Percentiles rank a stretch among this genome's conserved stretches.
Conservation (phyloP, 768 basidiomycete genomes). For the Amanita muscaria region DNA sequence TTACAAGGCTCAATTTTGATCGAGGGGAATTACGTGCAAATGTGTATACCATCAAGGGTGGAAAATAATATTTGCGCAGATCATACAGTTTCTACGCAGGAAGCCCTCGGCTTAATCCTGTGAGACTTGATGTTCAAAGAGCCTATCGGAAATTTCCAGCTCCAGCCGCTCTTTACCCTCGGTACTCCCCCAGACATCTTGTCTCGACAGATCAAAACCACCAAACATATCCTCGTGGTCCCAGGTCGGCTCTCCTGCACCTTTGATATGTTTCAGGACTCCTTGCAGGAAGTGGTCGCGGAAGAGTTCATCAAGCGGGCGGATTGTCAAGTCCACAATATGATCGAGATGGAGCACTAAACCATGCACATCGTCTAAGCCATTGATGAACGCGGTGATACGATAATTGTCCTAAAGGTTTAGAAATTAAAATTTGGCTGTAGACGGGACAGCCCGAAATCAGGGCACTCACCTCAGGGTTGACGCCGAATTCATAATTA, state of each 20-base stretch:
- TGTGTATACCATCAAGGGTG: too few species aligned
- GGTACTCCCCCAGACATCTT: slow-evolving; percentile 7
- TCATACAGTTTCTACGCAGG: too few species aligned
- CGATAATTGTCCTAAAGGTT: too few species aligned
- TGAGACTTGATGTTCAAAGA: background rate
- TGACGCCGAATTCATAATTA: background rate
- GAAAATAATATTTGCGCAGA: too few species aligned
- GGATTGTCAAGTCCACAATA: slow-evolving; percentile 7
- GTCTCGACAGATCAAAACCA: slow-evolving; percentile 8
- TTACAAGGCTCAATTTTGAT: too few species aligned
- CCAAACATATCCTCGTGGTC: slow-evolving; percentile 9
- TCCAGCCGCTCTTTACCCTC: slow-evolving; percentile 11
- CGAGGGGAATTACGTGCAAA: too few species aligned
- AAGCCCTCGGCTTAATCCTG: background rate
- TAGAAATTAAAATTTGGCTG: too few species aligned
- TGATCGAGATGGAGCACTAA: slow-evolving; percentile 9
- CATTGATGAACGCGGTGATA: too few species aligned
- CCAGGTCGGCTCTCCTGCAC: slow-evolving; percentile 8
- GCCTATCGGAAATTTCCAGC: background rate
- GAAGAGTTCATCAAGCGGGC: slow-evolving; percentile 10
- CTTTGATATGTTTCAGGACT: slow-evolving; percentile 9
- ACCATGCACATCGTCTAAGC: too few species aligned
- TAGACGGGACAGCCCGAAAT: too few species aligned
- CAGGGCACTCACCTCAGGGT: too few species aligned
- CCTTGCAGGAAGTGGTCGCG: slow-evolving; percentile 10